Percentiles rank a stretch among this genome's conserved stretches.
Evolutionary conservation across 257 asterid species (phyloP).

Genomic region (Solanum boliviense): DNA sequence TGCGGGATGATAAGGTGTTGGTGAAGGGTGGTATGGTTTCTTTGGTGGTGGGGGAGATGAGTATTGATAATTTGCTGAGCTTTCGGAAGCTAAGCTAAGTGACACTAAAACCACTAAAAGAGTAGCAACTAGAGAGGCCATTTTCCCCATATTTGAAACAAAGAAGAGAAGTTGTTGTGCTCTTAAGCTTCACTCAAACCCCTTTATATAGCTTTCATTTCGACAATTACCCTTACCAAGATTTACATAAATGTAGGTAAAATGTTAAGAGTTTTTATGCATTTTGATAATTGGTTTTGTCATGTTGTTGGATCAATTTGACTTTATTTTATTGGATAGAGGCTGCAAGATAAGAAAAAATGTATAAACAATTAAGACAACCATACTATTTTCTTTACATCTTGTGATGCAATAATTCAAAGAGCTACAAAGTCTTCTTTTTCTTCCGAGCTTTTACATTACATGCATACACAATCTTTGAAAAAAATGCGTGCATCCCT

Average conservation of each 20-base stretch:
- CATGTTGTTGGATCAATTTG: background rate
- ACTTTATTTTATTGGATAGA: background rate
- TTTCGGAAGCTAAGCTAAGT: background rate
- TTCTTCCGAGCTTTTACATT: background rate
- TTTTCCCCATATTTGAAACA: background rate
- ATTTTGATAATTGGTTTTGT: background rate
- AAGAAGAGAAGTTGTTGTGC: background rate
- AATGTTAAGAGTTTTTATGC: background rate
- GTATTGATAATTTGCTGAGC: background rate
- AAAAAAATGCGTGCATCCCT: background rate
- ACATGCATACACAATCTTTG: background rate
- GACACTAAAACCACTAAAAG: conserved; percentile 3
- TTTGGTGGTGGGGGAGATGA: background rate
- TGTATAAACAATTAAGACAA: background rate
- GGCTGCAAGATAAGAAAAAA: background rate
- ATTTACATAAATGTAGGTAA: background rate
- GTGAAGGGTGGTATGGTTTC: background rate
- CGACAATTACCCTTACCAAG: background rate
- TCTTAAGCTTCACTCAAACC: background rate
- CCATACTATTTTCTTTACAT: background rate
- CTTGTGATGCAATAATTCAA: background rate
- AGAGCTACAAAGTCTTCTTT: background rate
- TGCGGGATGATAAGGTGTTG: background rate
- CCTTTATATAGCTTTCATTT: background rate
- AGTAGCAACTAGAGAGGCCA: background rate